A percentile compares a stretch with the other conserved stretches of the same genome.
Evolutionary conservation across 2,329 filamentous ascomycete species (phyloP).

Genomic region (Aspergillus melleus): DNA sequence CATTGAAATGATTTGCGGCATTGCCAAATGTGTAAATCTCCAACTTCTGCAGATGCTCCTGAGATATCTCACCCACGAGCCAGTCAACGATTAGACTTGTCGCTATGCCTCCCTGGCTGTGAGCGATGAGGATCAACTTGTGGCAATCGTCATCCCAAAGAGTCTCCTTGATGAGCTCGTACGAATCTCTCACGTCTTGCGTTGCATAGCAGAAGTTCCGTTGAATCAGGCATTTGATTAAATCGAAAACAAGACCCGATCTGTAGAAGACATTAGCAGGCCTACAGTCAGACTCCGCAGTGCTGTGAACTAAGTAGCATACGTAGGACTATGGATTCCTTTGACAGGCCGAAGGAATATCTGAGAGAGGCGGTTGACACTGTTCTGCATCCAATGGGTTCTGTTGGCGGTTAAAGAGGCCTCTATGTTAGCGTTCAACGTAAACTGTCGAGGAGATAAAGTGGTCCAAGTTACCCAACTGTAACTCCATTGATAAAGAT

Average conservation of each 20-base stretch:
- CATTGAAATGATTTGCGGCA: conserved; percentile 80
- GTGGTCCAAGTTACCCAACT: conserved; percentile 31
- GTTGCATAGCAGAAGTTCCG: conserved; percentile 73
- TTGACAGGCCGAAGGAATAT: conserved; percentile 71
- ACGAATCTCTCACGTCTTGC: conserved; percentile 58
- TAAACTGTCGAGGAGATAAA: conserved; percentile 38
- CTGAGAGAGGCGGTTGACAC: conserved; percentile 68
- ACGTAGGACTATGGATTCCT: conserved; percentile 75
- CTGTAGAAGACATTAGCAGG: conserved; percentile 20
- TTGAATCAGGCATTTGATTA: conserved; percentile 75
- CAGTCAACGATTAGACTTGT: conserved; percentile 73
- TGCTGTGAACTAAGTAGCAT: conserved; percentile 18
- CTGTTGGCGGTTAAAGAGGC: conserved; percentile 20
- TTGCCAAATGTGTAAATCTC: conserved; percentile 77
- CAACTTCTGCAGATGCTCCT: conserved; percentile 64
- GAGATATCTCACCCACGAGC: conserved; percentile 70
- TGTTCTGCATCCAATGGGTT: conserved; percentile 67
- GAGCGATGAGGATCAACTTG: conserved; percentile 72
- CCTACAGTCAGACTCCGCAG: not conserved
- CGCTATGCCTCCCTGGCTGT: conserved; percentile 77
- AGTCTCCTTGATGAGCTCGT: conserved; percentile 63
- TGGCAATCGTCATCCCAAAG: conserved; percentile 62
- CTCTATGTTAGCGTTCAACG: not conserved
- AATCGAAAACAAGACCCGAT: conserved; percentile 69
- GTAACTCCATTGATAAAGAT: conserved; percentile 76